Conservation (phyloP, 805 yeast genomes). For the Kazachstania kunashirensis region DNA sequence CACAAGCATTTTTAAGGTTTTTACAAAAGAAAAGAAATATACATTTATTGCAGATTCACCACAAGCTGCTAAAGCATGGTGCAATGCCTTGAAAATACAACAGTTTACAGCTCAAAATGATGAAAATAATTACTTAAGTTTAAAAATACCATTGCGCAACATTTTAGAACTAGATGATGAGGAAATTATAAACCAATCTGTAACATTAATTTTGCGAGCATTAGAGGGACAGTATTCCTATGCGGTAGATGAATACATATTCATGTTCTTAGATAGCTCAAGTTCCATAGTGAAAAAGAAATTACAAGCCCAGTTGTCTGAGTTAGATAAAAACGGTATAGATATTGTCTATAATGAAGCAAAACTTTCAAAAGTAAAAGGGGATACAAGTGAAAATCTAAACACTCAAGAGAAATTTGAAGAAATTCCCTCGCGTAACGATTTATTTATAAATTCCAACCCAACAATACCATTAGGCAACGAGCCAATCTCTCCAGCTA, state of each 20-base stretch:
- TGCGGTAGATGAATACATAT: conserved; percentile 58
- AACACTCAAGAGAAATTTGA: not conserved
- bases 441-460: too few relatives aligned
- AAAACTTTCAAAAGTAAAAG: not conserved
- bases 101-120: conserved; percentile 62
- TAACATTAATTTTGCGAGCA: conserved; percentile 51
- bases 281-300: conserved; percentile 33
- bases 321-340: conserved; percentile 7
- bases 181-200: conserved; percentile 45
- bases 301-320: conserved; percentile 27
- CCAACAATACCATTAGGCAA: too few relatives aligned
- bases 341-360: conserved; percentile 3
- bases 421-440: too few relatives aligned
- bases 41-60: conserved; percentile 65
- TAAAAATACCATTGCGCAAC: conserved; percentile 67
- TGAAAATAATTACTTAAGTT: conserved; percentile 57
- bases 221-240: conserved; percentile 43
- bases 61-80: conserved; percentile 74
- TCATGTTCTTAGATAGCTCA: conserved; percentile 53
- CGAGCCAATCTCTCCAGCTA: not conserved
- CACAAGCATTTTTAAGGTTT: conserved; percentile 45
- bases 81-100: conserved; percentile 58
- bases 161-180: conserved; percentile 52
- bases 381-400: too few relatives aligned
- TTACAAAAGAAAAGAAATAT: conserved; percentile 49